Conservation (phyloP, 2,329 filamentous ascomycete species). For the Claviceps digitariae region DNA sequence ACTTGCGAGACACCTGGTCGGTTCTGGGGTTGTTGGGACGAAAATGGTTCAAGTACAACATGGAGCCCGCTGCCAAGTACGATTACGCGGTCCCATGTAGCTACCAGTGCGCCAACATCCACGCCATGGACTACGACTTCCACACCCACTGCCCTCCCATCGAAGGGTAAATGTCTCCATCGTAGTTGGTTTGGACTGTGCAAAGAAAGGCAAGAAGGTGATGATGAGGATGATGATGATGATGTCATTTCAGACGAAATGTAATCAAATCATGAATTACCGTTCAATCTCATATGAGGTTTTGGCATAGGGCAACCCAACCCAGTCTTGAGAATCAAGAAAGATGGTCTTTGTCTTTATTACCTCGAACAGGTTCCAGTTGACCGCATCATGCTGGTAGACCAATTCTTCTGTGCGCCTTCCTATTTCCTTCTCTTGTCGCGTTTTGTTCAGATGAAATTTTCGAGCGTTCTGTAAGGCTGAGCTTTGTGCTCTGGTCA, state of each 20-base stretch:
- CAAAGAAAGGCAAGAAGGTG: conserved; percentile 20
- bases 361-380: background rate
- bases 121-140: conserved; percentile 16
- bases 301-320: background rate
- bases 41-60: conserved; percentile 16
- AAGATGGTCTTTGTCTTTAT: background rate
- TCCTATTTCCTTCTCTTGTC: background rate
- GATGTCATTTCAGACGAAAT: conserved; percentile 20
- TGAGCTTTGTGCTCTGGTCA: background rate
- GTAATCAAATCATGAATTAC: conserved; percentile 5
- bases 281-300: background rate
- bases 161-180: conserved; percentile 19
- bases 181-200: conserved; percentile 30
- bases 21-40: conserved; percentile 44
- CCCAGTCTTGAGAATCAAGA: background rate
- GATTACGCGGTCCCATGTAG: conserved; percentile 11
- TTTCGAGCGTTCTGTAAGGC: background rate
- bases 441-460: background rate
- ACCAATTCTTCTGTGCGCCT: background rate
- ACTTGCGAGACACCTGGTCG: conserved; percentile 38
- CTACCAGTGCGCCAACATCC: conserved; percentile 18
- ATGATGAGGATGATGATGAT: conserved; percentile 7
- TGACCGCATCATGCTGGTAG: background rate
- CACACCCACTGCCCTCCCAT: conserved; percentile 12
- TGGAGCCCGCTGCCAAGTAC: background rate